Evolutionary conservation across 2,329 filamentous ascomycete species (phyloP), one percentile per base, ranked within the genome.

Genomic region (Huntiella moniliformis): DNA sequence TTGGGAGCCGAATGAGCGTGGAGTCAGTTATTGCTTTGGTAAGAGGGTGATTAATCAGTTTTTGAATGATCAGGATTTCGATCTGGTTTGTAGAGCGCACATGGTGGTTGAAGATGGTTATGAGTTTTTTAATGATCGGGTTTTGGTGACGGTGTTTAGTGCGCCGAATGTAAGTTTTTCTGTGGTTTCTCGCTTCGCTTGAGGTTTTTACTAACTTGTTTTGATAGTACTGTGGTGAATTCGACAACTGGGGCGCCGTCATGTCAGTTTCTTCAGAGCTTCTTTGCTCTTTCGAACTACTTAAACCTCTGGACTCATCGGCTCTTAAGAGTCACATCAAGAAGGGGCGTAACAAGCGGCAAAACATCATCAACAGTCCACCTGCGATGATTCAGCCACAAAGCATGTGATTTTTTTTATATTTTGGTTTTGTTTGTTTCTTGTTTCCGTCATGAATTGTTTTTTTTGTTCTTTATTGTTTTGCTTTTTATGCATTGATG

Each of bases 71-170:
- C 91, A 98, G 59, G 91, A 98, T 62, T 96, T 98, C 59, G 91
- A 98, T 61, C 67, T 98, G 43, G 88, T 98, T 44, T 98, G 91
- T 60, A 79, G 91, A 53, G 91, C 91, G 42, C 91, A 98, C 64
- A 96, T 96, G 91, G 91, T 98, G 44, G 91, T 98, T 16, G 91
- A 98, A 61, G 91, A 98, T 59, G 91, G 91, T 8, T 98, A 98
- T 62, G 91, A 98, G 57, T 98, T 98, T 62, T 98, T 96, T 62
- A 93, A 83, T 51, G 91, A 98, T 60, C 74, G 91, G 49, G 82
- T 95, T 39, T 63, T 98, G 50, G 91, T 98, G 39, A 98, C 91
- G 2, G 88, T 98, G 1, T 98, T 98, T 60, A 95, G 86, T 52
- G 91, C 91, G 42, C 91, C 91, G 18, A 98, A 98, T 57, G 86